Conservation (phyloP, 352 stramenopile genomes). For the Bremia lactucae region DNA sequence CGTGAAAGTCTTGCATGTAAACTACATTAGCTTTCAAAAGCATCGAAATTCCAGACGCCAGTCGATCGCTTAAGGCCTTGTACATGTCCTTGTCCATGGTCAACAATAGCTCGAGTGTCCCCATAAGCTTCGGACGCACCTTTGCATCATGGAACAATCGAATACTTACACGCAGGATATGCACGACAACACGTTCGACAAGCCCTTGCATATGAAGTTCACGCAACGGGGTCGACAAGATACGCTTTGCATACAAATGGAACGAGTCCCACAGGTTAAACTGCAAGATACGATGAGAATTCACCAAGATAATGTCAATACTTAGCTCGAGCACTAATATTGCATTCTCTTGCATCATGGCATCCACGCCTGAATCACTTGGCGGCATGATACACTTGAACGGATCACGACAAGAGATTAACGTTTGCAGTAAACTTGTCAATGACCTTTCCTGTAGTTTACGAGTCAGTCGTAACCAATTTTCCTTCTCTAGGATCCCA, state of each 20-base stretch:
- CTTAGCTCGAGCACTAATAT: conserved; percentile 81
- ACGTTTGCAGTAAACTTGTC: conserved; percentile 54
- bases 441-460: conserved; percentile 60
- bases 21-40: conserved; percentile 79
- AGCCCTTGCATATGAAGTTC: conserved; percentile 71
- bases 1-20: conserved; percentile 82
- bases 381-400: conserved; percentile 69
- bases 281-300: conserved; percentile 61
- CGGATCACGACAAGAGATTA: conserved; percentile 62
- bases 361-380: conserved; percentile 41
- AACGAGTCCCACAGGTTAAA: conserved; percentile 74
- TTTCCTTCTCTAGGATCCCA: conserved; percentile 75
- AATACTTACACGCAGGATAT: conserved; percentile 79
- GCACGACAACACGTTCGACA: conserved; percentile 75
- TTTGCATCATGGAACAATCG: conserved; percentile 80
- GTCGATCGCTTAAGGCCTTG: conserved; percentile 63
- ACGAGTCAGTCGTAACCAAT: conserved; percentile 74
- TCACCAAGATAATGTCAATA: conserved; percentile 79
- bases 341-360: conserved; percentile 84
- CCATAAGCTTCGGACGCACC: conserved; percentile 69
- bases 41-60: conserved; percentile 75
- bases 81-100: conserved; percentile 77
- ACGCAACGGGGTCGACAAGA: conserved; percentile 59
- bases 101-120: conserved; percentile 62
- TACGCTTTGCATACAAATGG: conserved; percentile 66